Conservation (phyloP, 129 eudicot species). For the Lonicera japonica region DNA sequence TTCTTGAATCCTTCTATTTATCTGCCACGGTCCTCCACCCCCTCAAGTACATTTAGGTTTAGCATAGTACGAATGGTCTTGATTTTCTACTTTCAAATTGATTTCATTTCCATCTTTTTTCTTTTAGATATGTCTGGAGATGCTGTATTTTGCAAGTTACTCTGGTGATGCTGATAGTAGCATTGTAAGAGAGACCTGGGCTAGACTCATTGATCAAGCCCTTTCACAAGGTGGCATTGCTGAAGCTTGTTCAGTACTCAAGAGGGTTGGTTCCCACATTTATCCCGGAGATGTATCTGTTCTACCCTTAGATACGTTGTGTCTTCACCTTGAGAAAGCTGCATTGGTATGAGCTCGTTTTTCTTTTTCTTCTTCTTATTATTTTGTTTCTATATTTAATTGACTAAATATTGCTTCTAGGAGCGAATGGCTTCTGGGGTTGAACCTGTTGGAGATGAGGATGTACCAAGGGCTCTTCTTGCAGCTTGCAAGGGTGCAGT, state of each 20-base stretch:
- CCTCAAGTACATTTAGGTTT: no score
- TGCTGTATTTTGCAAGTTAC: conserved; percentile 91
- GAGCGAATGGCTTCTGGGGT: conserved; percentile 64
- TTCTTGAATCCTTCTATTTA: background rate
- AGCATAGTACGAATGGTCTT: no score
- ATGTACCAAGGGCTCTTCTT: conserved; percentile 87
- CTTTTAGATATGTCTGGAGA: conserved; percentile 80
- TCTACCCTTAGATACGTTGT: conserved; percentile 82
- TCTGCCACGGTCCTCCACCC: background rate
- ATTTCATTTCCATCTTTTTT: conserved; percentile 4
- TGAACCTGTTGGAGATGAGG: conserved; percentile 90
- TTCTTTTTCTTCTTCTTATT: background rate
- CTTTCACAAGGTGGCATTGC: conserved; percentile 88
- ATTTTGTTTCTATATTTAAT: background rate
- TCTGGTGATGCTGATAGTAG: conserved; percentile 93
- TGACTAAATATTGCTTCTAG: conserved; percentile 25
- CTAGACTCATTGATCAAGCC: conserved; percentile 90
- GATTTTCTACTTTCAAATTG: background rate
- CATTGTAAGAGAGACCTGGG: conserved; percentile 91
- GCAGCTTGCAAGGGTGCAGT: conserved; percentile 87
- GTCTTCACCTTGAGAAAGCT: conserved; percentile 96
- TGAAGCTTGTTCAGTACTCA: conserved; percentile 89
- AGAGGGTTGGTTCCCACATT: conserved; percentile 82
- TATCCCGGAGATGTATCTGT: conserved; percentile 88
- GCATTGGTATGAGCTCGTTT: conserved; percentile 45